Percentiles rank a stretch among this genome's conserved stretches.
These are phyloP conservation scores for Phycomyces blakesleeanus DNA, from an alignment of 192 early-diverging fungal genomes.

Conservation along the genomic window DNA sequence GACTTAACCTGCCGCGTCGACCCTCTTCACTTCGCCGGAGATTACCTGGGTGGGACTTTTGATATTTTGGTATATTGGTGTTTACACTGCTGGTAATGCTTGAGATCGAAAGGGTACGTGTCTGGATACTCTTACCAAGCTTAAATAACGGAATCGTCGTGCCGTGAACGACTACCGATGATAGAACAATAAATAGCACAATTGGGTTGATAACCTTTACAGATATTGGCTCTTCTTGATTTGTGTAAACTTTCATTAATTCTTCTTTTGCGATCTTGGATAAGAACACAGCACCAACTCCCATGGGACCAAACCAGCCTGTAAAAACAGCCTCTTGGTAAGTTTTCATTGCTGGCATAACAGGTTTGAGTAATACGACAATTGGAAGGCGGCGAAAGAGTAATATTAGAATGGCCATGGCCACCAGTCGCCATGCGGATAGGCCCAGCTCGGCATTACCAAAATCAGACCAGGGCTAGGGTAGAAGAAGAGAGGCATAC, in stretches of 20 bases:
- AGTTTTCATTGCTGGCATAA: conserved; percentile 67
- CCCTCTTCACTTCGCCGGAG: conserved; percentile 19
- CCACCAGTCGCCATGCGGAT: conserved; percentile 65
- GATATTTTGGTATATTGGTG: conserved; percentile 15
- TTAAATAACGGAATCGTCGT: conserved; percentile 74
- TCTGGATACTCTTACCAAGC: conserved; percentile 45
- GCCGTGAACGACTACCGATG: conserved; percentile 81
- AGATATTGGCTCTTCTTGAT: conserved; percentile 15
- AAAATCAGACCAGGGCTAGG: conserved; percentile 63
- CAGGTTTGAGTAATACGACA: conserved; percentile 55
- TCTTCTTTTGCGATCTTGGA: conserved; percentile 44
- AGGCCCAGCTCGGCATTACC: conserved; percentile 46
- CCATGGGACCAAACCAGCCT: conserved; percentile 91
- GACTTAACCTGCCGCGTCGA: conserved; percentile 3
- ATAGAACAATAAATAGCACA: conserved; percentile 72
- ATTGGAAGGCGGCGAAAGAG: conserved; percentile 71
- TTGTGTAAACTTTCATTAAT: conserved; percentile 17
- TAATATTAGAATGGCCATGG: conserved; percentile 61
- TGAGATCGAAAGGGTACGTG: conserved; percentile 33
- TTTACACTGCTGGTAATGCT: conserved; percentile 16
- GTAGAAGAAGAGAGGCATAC: neutral
- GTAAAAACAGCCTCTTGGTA: conserved; percentile 77
- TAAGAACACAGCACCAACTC: conserved; percentile 52
- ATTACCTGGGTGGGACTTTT: conserved; percentile 19
- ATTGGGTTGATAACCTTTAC: conserved; percentile 47